Conservation (phyloP, 495 filamentous ascomycete species). For the Penicillium simplicissimum region DNA sequence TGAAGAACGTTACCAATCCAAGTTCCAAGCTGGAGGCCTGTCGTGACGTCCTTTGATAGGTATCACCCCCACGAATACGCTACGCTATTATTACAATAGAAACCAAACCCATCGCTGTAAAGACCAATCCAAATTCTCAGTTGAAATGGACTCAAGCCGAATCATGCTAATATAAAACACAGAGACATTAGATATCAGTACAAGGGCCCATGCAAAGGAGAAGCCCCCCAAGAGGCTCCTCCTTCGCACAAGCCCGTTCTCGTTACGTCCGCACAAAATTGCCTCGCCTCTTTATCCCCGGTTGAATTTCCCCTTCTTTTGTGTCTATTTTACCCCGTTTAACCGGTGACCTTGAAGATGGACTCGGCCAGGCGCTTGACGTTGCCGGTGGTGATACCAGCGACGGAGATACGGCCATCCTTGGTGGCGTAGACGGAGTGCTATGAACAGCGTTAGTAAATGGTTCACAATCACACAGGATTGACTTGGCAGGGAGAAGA, state of each 20-base stretch:
- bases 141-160: slow-evolving; percentile 31
- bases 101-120: background rate
- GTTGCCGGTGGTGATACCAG: slow-evolving; percentile 91
- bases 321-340: slow-evolving; percentile 28
- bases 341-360: slow-evolving; percentile 89
- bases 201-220: slow-evolving; percentile 18
- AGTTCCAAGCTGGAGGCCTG: too few species aligned
- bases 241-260: background rate
- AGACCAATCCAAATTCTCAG: slow-evolving; percentile 26
- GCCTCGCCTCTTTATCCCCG: slow-evolving; percentile 13
- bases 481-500: background rate
- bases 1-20: too few species aligned
- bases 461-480: background rate
- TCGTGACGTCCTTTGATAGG: too few species aligned
- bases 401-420: slow-evolving; percentile 96
- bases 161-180: slow-evolving; percentile 32
- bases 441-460: slow-evolving; percentile 38
- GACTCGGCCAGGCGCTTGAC: slow-evolving; percentile 90
- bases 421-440: slow-evolving; percentile 97
- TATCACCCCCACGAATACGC: too few species aligned
- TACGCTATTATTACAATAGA: too few species aligned
- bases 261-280: slow-evolving; percentile 16
- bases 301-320: slow-evolving; percentile 12
- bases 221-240: slow-evolving; percentile 6
- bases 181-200: slow-evolving; percentile 39